Evolutionary conservation across 2,329 filamentous ascomycete genomes (phyloP), one percentile per base, ranked within the genome.

Genomic region (Phoma herbarum): DNA sequence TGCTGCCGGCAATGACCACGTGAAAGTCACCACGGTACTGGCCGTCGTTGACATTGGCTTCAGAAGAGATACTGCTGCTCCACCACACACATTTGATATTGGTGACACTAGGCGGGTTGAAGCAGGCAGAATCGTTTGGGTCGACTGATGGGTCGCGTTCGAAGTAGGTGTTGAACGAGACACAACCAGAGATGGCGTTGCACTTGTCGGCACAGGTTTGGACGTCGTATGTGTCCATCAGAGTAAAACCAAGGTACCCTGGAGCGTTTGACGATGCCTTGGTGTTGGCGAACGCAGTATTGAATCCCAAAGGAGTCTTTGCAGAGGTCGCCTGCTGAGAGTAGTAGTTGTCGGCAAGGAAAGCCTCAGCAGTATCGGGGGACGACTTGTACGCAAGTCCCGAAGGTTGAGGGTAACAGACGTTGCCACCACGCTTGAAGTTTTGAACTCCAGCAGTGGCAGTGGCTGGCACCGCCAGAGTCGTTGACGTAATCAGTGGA

Each of bases 81-180:
- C 67, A 66, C 45, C 72, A 63, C 8, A 68, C 66, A 46, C 74
- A 75, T 52, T 73, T 74, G 63, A 73, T 72, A 28, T 68, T 31
- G 22, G 66, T 69, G 10, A 63, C 64, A 37, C 46, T 64, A 4
- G 55, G 22, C 16, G 68, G 62, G 22, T 67, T 58, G 2, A 55
- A 31, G 55, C 69, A 71, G 3, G 48, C 41, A 7, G 25, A 10
- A 28, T 48, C 44, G 10, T 56, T 57, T 11, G 64, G 63, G 3
- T 62, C 49, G 11, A 58, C 16, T 25, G 22, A 33, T 1, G 66
- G 68, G 16, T 59, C 51, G 37, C 66, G 63, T 44, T 68, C 66
- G 37, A 63, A 65, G 55, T 63, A 70, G 54, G 67, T 61, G 48
- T 67, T 64, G 64, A 69, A 66, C 7, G 51, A 54, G 12, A 43